Conservation (phyloP, 2,329 filamentous ascomycete genomes). For the Colletotrichum brevisporum region DNA sequence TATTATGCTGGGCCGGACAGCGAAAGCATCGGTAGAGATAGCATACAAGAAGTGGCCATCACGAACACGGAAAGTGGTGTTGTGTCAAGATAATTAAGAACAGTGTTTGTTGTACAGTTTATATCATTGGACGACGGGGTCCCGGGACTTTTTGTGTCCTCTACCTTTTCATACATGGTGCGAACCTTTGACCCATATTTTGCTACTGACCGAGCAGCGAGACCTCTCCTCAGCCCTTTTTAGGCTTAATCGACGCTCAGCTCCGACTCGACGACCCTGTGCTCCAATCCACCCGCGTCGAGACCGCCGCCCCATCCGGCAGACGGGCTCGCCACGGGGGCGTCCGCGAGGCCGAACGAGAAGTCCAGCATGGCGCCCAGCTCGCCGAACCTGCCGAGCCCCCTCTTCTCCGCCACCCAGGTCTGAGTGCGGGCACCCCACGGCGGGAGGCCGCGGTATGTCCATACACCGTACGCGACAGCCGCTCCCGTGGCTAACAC, state of each 20-base stretch:
- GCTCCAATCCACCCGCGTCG: conserved; percentile 14
- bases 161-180: not conserved
- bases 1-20: not conserved
- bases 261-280: conserved; percentile 39
- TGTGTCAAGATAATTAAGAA: conserved; percentile 10
- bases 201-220: too few species aligned
- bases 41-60: conserved; percentile 15
- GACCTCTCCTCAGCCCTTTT: too few species aligned
- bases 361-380: conserved; percentile 60
- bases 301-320: conserved; percentile 25
- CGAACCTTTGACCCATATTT: not conserved
- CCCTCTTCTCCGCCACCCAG: conserved; percentile 54
- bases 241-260: conserved; percentile 32
- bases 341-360: conserved; percentile 36
- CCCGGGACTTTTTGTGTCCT: not conserved
- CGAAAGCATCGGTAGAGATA: conserved; percentile 9
- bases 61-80: not conserved
- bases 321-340: conserved; percentile 16
- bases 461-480: conserved; percentile 54
- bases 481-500: conserved; percentile 55
- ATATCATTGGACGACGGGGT: not conserved
- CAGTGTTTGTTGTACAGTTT: conserved; percentile 30
- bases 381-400: conserved; percentile 61
- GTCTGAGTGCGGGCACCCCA: conserved; percentile 61
- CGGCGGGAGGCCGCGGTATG: conserved; percentile 58